Conservation (phyloP, 1,284 basidiomycete genomes). For the Cutaneotrichosporon spelunceum region DNA sequence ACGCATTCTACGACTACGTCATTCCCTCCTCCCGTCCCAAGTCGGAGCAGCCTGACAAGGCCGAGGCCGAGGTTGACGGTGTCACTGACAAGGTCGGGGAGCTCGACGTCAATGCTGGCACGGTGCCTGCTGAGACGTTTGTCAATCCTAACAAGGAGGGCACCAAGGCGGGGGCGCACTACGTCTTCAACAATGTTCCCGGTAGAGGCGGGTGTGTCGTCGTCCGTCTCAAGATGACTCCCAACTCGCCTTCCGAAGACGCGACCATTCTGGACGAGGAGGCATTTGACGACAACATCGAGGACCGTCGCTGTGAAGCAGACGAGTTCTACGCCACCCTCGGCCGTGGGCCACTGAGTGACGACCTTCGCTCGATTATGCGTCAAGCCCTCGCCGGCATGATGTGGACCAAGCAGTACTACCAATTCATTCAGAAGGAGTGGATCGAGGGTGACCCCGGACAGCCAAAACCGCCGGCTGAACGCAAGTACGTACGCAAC, state of each 20-base stretch:
- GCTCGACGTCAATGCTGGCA: conserved; percentile 64
- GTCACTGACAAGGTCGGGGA: conserved; percentile 5
- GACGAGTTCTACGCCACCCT: conserved; percentile 91
- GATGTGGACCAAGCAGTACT: conserved; percentile 98
- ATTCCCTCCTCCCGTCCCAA: conserved; percentile 74
- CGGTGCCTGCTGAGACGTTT: conserved; percentile 56
- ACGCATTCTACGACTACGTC: conserved; percentile 98
- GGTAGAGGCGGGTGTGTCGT: conserved; percentile 90
- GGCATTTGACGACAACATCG: conserved; percentile 81
- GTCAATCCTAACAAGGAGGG: conserved; percentile 84
- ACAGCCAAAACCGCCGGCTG: conserved; percentile 88
- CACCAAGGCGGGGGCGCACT: conserved; percentile 91
- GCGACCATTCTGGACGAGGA: conserved; percentile 80
- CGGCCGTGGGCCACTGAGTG: conserved; percentile 74
- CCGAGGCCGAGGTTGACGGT: conserved; percentile 27
- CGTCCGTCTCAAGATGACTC: conserved; percentile 88
- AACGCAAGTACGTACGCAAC: conserved; percentile 82
- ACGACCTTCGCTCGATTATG: conserved; percentile 94
- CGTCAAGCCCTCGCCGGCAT: conserved; percentile 96
- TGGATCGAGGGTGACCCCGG: conserved; percentile 94
- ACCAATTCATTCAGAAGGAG: conserved; percentile 91
- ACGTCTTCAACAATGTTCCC: conserved; percentile 80
- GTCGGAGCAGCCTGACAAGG: conserved; percentile 39
- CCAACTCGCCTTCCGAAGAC: conserved; percentile 69
- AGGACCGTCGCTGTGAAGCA: conserved; percentile 83